phyloP scores from a whole-genome alignment of 352 stramenopile species.

The Globisporangium uncinulatum region DNA sequence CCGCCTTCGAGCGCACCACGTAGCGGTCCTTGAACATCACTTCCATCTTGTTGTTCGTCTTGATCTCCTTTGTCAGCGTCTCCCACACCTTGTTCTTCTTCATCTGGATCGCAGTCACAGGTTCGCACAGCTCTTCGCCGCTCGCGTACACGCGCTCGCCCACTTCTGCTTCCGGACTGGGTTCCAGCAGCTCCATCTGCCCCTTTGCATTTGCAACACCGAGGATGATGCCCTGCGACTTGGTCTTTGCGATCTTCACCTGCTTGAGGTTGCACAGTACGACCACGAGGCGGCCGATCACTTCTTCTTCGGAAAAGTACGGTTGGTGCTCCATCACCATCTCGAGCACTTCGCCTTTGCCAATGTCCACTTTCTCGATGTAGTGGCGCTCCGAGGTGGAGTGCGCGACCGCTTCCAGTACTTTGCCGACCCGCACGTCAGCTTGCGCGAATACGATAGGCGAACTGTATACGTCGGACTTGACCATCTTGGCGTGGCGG shows the following conservation, averaged over 20 bases:
- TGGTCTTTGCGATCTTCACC: slow-evolving; percentile 59
- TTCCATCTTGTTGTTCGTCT: slow-evolving; percentile 73
- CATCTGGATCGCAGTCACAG: slow-evolving; percentile 74
- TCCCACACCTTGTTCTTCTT: slow-evolving; percentile 87
- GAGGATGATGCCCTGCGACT: slow-evolving; percentile 63
- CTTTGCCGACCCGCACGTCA: slow-evolving; percentile 65
- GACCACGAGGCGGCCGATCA: slow-evolving; percentile 61
- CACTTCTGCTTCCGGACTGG: slow-evolving; percentile 50
- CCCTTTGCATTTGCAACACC: slow-evolving; percentile 46
- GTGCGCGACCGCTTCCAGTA: slow-evolving; percentile 60
- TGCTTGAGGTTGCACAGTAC: slow-evolving; percentile 76
- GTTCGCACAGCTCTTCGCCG: slow-evolving; percentile 61
- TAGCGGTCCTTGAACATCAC: slow-evolving; percentile 65
- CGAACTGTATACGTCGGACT: slow-evolving; percentile 72
- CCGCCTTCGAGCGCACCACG: slow-evolving; percentile 44
- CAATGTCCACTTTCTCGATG: slow-evolving; percentile 70
- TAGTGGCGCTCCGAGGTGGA: slow-evolving; percentile 70
- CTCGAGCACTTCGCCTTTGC: slow-evolving; percentile 64
- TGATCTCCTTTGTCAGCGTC: slow-evolving; percentile 63
- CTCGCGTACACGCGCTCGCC: slow-evolving; percentile 70
- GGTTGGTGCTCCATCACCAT: slow-evolving; percentile 79
- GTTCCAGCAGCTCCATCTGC: slow-evolving; percentile 56
- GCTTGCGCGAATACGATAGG: slow-evolving; percentile 65
- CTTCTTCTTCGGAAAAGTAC: slow-evolving; percentile 69
- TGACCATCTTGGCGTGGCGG: slow-evolving; percentile 42